Conservation (phyloP, 2,329 filamentous ascomycete genomes). For the Orbilia oligospora region DNA sequence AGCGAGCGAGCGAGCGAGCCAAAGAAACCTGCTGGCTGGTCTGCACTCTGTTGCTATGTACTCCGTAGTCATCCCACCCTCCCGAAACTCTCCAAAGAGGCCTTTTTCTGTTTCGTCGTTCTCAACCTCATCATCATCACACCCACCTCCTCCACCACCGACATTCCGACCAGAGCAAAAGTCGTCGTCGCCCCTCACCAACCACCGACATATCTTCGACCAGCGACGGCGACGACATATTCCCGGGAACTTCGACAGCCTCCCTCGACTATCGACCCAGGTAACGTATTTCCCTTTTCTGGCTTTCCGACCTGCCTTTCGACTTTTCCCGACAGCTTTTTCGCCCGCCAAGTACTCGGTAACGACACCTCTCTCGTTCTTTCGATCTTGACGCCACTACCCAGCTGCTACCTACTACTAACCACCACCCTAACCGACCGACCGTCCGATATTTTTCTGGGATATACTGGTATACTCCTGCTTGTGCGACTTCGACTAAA, state of each 20-base stretch:
- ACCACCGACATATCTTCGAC: constrained; percentile 23
- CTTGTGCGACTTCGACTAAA: constrained; percentile 38
- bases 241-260: not conserved
- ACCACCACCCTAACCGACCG: constrained; percentile 31
- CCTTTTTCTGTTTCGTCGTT: constrained; percentile 22
- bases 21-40: constrained; percentile 43
- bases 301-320: constrained; percentile 49
- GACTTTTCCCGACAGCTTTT: constrained; percentile 43
- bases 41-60: constrained; percentile 31
- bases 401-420: constrained; percentile 26
- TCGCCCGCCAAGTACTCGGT: constrained; percentile 44
- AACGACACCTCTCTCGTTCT: constrained; percentile 56
- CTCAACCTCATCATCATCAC: constrained; percentile 53
- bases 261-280: constrained; percentile 34
- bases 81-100: constrained; percentile 13
- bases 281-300: constrained; percentile 53
- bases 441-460: constrained; percentile 21
- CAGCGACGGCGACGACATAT: constrained; percentile 40
- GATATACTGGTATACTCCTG: constrained; percentile 25
- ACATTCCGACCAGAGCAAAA: constrained; percentile 14
- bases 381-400: constrained; percentile 39
- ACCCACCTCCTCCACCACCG: constrained; percentile 13
- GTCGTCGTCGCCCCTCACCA: constrained; percentile 29
- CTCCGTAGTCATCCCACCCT: constrained; percentile 37
- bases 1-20: too few relatives aligned